Conservation (phyloP, 805 yeast species). For the Candida ulmi region DNA sequence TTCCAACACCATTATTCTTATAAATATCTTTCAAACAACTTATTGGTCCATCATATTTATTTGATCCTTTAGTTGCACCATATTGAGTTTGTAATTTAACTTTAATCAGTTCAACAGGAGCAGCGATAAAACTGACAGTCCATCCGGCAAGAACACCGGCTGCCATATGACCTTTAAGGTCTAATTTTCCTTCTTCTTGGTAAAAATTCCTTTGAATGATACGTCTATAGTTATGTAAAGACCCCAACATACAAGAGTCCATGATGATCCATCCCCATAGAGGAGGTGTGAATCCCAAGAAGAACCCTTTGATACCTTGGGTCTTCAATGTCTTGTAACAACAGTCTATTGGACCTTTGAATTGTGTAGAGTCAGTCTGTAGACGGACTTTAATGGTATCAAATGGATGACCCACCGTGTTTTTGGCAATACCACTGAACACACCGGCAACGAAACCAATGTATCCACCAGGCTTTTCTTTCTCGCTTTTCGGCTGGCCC, state of each 20-base stretch:
- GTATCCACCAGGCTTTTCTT: conserved; percentile 21
- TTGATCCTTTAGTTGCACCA: conserved; percentile 52
- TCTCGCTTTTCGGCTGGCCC: background rate
- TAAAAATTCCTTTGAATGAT: conserved; percentile 61
- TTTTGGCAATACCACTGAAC: conserved; percentile 81
- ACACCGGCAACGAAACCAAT: conserved; percentile 87
- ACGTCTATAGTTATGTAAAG: conserved; percentile 71
- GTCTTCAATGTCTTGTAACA: conserved; percentile 61
- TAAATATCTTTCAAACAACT: conserved; percentile 62
- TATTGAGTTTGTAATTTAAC: conserved; percentile 88
- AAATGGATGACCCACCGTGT: conserved; percentile 89
- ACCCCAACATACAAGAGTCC: conserved; percentile 90
- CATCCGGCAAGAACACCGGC: conserved; percentile 80
- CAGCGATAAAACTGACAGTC: conserved; percentile 94
- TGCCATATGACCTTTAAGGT: conserved; percentile 65
- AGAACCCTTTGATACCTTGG: conserved; percentile 77
- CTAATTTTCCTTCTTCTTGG: conserved; percentile 54
- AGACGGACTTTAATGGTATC: conserved; percentile 86
- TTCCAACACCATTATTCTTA: conserved; percentile 46
- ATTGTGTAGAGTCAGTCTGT: conserved; percentile 69
- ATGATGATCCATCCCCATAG: conserved; percentile 88
- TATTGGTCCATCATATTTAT: conserved; percentile 69
- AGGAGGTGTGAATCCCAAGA: conserved; percentile 91
- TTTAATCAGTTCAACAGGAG: conserved; percentile 86
- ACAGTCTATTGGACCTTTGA: conserved; percentile 81